Conservation (phyloP, 2,329 filamentous ascomycete genomes). For the Neofusicoccum sp. region DNA sequence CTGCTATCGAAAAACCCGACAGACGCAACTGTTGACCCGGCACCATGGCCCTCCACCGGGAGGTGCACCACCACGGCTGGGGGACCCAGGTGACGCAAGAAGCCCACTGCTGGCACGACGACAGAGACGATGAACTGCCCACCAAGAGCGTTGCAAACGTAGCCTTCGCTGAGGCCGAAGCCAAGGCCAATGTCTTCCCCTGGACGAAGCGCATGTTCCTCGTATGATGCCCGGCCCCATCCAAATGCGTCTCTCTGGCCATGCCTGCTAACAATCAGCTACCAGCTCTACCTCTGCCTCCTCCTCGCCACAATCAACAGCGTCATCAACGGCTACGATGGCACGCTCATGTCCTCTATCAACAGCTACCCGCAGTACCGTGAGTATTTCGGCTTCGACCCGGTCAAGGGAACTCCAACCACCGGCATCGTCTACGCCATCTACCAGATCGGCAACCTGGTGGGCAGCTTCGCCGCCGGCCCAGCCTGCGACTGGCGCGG, state of each 20-base stretch:
- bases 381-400: slow-evolving; percentile 41
- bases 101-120: slow-evolving; percentile 11
- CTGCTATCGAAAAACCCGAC: not conserved
- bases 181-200: slow-evolving; percentile 44
- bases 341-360: slow-evolving; percentile 51
- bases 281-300: slow-evolving; percentile 42
- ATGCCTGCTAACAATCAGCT: not conserved
- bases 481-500: slow-evolving; percentile 46
- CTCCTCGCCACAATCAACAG: slow-evolving; percentile 46
- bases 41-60: not conserved
- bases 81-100: slow-evolving; percentile 1
- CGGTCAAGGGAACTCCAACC: slow-evolving; percentile 34
- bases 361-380: slow-evolving; percentile 48
- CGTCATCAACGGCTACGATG: slow-evolving; percentile 50
- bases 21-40: not conserved
- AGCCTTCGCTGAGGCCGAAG: slow-evolving; percentile 44
- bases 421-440: slow-evolving; percentile 52
- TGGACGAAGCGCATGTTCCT: slow-evolving; percentile 47
- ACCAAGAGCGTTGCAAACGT: slow-evolving; percentile 27
- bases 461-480: slow-evolving; percentile 44
- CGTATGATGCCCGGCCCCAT: slow-evolving; percentile 24
- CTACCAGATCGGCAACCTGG: slow-evolving; percentile 49
- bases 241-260: no score
- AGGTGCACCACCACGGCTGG: slow-evolving; percentile 6
- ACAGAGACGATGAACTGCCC: not conserved